Conservation (phyloP, 768 basidiomycete species). For the Cystoderma amianthinum region DNA sequence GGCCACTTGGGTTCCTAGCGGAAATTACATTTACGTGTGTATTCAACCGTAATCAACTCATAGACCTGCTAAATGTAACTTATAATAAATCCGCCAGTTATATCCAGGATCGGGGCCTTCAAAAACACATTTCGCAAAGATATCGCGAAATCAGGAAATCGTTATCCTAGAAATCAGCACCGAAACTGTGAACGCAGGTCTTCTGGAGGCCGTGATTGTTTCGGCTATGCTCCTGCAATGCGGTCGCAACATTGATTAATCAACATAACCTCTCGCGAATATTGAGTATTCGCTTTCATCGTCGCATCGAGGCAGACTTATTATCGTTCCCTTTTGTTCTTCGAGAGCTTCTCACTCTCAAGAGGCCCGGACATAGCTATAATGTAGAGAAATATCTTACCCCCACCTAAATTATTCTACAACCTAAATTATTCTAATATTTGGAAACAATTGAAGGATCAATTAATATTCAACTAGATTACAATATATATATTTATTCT, state of each 20-base stretch:
- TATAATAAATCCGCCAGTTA: not conserved
- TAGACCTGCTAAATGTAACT: not conserved
- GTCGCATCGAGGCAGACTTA: too few species aligned
- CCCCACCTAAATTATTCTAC: not conserved
- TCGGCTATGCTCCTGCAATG: conserved; percentile 37
- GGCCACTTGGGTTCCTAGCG: conserved; percentile 32
- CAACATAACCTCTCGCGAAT: conserved; percentile 1
- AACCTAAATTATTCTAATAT: conserved; percentile 4
- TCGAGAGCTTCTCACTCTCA: too few species aligned
- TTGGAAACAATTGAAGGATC: conserved; percentile 1
- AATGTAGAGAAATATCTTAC: conserved; percentile 1
- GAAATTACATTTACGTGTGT: conserved; percentile 17
- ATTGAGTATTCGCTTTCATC: not conserved
- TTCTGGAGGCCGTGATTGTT: conserved; percentile 37
- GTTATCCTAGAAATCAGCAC: not conserved
- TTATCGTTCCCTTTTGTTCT: too few species aligned
- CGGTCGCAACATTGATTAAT: conserved; percentile 38
- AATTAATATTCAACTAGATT: conserved; percentile 1
- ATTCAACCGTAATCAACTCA: not conserved
- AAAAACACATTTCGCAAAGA: not conserved
- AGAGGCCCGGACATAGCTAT: too few species aligned
- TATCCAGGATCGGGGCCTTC: not conserved
- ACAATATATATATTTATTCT: conserved; percentile 30
- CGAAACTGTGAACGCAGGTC: conserved; percentile 25
- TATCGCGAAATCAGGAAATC: not conserved